phyloP scores from a whole-genome alignment of 1,139 yeast genomes.

The Candida tropicalis region DNA sequence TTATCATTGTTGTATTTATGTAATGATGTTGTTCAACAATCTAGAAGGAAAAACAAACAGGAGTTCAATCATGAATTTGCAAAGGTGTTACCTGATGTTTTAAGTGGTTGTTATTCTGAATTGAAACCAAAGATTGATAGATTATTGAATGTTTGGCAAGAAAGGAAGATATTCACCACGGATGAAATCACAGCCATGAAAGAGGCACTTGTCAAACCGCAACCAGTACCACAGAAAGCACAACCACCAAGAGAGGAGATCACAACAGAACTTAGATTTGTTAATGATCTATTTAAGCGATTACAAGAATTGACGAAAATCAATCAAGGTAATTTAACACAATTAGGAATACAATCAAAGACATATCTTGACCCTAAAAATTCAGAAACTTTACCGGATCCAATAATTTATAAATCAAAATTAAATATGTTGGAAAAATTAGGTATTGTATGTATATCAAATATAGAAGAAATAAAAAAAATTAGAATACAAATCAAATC shows the following conservation, averaged over 20 bases:
- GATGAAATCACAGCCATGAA: slow-evolving; percentile 48
- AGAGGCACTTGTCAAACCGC: slow-evolving; percentile 21
- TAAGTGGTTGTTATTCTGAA: slow-evolving; percentile 35
- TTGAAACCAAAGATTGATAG: slow-evolving; percentile 61
- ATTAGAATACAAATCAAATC: slow-evolving; percentile 42
- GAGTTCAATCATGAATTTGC: slow-evolving; percentile 66
- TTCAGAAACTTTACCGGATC: slow-evolving; percentile 54
- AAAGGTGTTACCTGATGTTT: slow-evolving; percentile 42
- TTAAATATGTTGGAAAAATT: slow-evolving; percentile 47
- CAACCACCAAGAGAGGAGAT: slow-evolving; percentile 12
- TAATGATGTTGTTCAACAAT: slow-evolving; percentile 84
- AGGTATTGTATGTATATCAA: slow-evolving; percentile 37
- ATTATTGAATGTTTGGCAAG: slow-evolving; percentile 74
- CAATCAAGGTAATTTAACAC: slow-evolving; percentile 42
- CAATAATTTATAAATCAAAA: slow-evolving; percentile 50
- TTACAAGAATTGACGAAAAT: slow-evolving; percentile 32
- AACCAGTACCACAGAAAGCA: slow-evolving; percentile 9
- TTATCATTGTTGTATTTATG: slow-evolving; percentile 71
- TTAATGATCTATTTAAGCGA: slow-evolving; percentile 36
- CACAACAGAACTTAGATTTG: slow-evolving; percentile 42
- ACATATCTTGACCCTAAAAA: slow-evolving; percentile 44
- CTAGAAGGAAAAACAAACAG: slow-evolving; percentile 62
- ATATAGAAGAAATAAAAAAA: slow-evolving; percentile 39
- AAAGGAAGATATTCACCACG: slow-evolving; percentile 57
- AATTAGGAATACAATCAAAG: slow-evolving; percentile 46